Evolutionary conservation across 768 basidiomycete genomes (phyloP), one percentile per base, ranked within the genome.

Genomic region (Cystofilobasidium capitatum): DNA sequence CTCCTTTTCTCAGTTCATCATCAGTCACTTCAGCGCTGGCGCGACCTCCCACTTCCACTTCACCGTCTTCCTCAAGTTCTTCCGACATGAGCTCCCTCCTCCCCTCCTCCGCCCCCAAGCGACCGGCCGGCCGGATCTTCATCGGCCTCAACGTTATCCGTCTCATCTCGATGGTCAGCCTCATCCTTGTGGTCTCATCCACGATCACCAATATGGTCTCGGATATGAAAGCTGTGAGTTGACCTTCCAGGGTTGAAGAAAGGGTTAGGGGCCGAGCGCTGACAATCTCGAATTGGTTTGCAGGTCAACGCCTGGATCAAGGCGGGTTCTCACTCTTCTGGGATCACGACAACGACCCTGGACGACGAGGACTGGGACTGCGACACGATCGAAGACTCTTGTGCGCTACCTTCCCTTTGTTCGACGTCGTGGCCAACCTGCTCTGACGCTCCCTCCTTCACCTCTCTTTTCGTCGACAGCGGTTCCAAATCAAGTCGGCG

Each of bases 401-500:
- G 60, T 40, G 65, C 62, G 66, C 35, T 17, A n/a, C 37, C 54
- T 8, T 20, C 40, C n/a, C 6, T 1, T 24, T 26, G 40, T 40
- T 55, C 54, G 20, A 14, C 33, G 35, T 7, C 40, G 33, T n/a
- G n/a, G n/a, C n/a, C n/a, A n/a, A n/a, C n/a, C 26, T 31, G 44
- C 51, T 57, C 68, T 66, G 29, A 39, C 22, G 44, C 24, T 22
- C 7, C 29, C 33, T 65, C 55, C 70, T 65, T 65, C 83, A 79
- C 70, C 58, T 88, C 36, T 33, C 40, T 20, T 33, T 24, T n/a
- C 12, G 17, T 24, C 45, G 13, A 22, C 76, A 89, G 70, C 89
- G 2, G 89, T 96, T 6, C 91, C 91, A 5, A 89, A 90, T 77
- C 91, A 94, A 76, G 83, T 88, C 36, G 91, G 88, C 24, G 91